These are phyloP conservation scores for Chiua virens DNA, from an alignment of 768 basidiomycete species.

Conservation along the genomic window DNA sequence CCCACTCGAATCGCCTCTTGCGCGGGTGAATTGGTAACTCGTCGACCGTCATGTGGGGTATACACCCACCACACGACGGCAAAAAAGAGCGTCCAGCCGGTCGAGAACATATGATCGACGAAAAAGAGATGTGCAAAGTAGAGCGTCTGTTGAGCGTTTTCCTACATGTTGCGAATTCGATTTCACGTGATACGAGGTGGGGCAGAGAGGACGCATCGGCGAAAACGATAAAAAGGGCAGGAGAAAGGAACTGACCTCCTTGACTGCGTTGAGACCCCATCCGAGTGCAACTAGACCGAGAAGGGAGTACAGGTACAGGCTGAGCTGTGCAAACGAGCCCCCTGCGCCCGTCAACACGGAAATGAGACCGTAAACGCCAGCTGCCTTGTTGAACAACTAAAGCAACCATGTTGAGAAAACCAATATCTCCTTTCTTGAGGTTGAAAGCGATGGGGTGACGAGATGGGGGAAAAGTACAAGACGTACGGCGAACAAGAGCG, in stretches of 20 bases:
- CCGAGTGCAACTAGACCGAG: constrained; percentile 73
- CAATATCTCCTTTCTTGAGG: too few species aligned
- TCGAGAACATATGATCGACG: constrained; percentile 87
- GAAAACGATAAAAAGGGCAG: too few species aligned
- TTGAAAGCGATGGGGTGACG: not conserved
- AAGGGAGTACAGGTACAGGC: constrained; percentile 91
- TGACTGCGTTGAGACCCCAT: constrained; percentile 88
- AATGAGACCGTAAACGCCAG: constrained; percentile 94
- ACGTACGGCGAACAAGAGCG: constrained; percentile 86
- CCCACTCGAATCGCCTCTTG: constrained; percentile 81
- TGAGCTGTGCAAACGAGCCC: constrained; percentile 91
- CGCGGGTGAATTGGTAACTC: constrained; percentile 79
- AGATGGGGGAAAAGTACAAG: not conserved
- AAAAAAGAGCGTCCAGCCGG: constrained; percentile 91
- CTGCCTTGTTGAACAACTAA: constrained; percentile 94
- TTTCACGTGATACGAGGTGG: not conserved
- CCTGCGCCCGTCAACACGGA: constrained; percentile 88
- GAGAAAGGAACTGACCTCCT: constrained; percentile 57
- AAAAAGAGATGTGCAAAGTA: constrained; percentile 92
- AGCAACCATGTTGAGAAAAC: constrained; percentile 7
- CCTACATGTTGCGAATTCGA: constrained; percentile 46
- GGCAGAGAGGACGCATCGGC: not conserved
- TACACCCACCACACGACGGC: constrained; percentile 88
- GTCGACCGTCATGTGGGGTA: constrained; percentile 87
- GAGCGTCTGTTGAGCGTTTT: constrained; percentile 80